Base-by-base conservation (phyloP, 2,329 filamentous ascomycete species). In the Bipolaris victoriae region DNA sequence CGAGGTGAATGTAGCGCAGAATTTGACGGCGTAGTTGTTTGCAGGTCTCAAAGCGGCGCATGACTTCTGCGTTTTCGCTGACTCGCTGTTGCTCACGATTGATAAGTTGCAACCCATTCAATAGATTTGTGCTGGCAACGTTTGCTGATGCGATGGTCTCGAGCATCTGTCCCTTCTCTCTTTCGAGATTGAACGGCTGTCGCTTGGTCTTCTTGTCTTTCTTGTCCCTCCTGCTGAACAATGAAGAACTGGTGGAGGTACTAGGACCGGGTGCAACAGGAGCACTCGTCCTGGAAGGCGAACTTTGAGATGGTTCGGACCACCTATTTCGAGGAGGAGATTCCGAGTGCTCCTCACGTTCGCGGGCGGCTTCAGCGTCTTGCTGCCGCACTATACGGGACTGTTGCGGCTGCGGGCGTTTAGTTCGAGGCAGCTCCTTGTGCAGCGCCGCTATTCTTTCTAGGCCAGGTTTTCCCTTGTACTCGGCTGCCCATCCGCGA, bases 1-100 rank as follows among this genome's bases (percentile, higher is more conserved):
- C 90, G 49, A 92, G 85, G 71, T 98, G 92, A 62, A 98, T 97
- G 74, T 97, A 98, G 54, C 92, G 89, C 37, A 98, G 75, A 29
- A 98, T 90, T 73, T 91, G 91, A 56, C 92, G 85, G 47, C 95
- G 86, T 11, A 98, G 84, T 46, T 86, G 83, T 76, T 97, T 98
- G 82, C 94, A 98, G 1, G 80, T 83, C 66, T 97, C 92, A 64
- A 98, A 97, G 2, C 88, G 86, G 63, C 88, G 82, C 57, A 91
- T 84, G 0, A 92, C 91, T 57, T 87, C 83, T 7, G 83, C 75
- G 64, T 98, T 96, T 36, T 96, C 90, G 5, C 92, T 97, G 31
- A 98, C 92, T 3, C 90, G 89, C 76, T 96, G 88, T 47, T 81
- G 85, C 74, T 98, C 95, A 58, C 95, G 88, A 74, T 98, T 97